Base-by-base conservation (phyloP, 306 rosid species). In the Fragaria nilgerrensis region DNA sequence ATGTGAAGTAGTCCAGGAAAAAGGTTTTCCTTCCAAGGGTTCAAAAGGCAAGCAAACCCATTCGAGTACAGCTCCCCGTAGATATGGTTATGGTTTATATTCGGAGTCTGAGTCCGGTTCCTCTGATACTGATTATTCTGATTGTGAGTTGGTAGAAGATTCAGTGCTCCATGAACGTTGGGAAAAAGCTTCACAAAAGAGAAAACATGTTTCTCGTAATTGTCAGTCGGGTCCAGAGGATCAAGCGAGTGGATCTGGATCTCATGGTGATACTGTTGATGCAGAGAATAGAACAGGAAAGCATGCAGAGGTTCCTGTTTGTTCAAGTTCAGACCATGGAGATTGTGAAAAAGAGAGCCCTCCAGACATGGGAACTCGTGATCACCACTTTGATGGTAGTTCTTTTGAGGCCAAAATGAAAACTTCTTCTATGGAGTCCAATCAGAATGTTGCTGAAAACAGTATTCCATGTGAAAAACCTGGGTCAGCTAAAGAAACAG, bases 41-140 rank as follows among this genome's bases (percentile, higher is more conserved):
- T 74, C 80, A 12, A 87, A 79, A 81, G 71, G 84, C 69, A 78
- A 83, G 73, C 75, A 76, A 88, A 47, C 82, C 36, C 75, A 58
- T 77, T 79, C 72, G 39, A 77, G 84, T 43, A 87, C 79, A 70
- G 70, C 77, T 69, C 17, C 87, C 37, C 25, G 70, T 27, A 81
- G 89, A 86, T 88, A 86, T 69, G 62, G 78, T 61, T 91, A 82
- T 85, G 92, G 93, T 64, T 78, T 89, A 12, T 75, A 45, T 64
- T 36, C 48, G 77, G 78, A 76, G 37, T 80, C 68, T 64, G 87
- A 75, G 66, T 77, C 62, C 72, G 85, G 73, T 79, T 88, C 91
- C 29, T 83, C 89, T 44, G 93, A 86, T 53, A 84, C 87, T 77
- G 97, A 92, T 80, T 87, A 85, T 82, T 95, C 97, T 49, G 99